Base-by-base conservation (phyloP, 306 rosid species). In the Inga leiocalycina region DNA sequence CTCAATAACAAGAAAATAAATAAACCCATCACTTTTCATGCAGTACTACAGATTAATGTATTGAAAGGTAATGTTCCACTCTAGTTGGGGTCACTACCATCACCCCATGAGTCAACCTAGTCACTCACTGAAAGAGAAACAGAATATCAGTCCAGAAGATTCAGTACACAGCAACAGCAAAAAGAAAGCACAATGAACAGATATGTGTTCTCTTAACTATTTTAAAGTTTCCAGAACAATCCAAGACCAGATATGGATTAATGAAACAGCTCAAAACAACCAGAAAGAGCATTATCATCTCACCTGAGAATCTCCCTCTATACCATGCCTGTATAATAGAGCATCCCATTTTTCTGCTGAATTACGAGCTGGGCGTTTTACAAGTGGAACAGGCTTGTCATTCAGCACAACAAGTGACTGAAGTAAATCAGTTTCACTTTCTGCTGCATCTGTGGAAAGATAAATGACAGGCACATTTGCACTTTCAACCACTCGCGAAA, bases 301-400 rank as follows among this genome's bases (percentile, higher is more conserved):
- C 79, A 94, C 99, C 97, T 93, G 98, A 74, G 90, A 4, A 81
- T 96, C 98, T 51, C 86, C 97, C 78, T 89, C 94, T 3, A 96
- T 82, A 32, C 89, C 84, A 77, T 91, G 93, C 81, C 99, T 91
- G 81, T 94, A 93, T 67, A 96, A 89, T 79, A 96, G 86, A 82
- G 99, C 98, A 88, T 96, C 99, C 99, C 99, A 96, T 81, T 96
- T 96, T 90, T 96, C 99, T 27, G 97, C 99, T 73, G 93, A 87
- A 82, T 88, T 90, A 54, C 94, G 98, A 51, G 93, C 66, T 66
- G 99, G 98, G 69, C 99, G 95, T 64, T 80, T 92, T 81, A 96
- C 94, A 71, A 96, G 94, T 37, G 98, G 97, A 79, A 96, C 88
- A 10, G 93, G 52, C 88, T 89, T 92, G 77, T 94, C 91, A 49